A percentile compares a stretch with the other conserved stretches of the same genome.
phyloP scores from a whole-genome alignment of 768 basidiomycete genomes.

The Chalciporus piperatus region DNA sequence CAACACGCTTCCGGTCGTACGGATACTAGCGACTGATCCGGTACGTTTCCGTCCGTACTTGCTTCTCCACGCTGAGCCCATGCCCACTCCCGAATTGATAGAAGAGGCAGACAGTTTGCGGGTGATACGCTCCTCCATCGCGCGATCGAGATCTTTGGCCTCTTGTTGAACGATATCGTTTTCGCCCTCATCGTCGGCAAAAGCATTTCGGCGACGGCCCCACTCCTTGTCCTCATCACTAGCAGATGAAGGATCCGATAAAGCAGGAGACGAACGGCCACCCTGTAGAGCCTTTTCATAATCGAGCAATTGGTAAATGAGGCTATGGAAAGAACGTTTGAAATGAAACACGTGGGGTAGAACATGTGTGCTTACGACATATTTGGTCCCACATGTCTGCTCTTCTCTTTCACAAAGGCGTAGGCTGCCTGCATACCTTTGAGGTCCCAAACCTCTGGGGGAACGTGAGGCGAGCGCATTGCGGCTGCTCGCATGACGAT shows the following conservation, averaged over 20 bases:
- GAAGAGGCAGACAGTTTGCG: conserved; percentile 72
- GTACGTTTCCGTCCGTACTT: conserved; percentile 71
- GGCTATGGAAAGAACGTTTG: conserved; percentile 42
- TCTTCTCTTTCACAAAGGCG: conserved; percentile 85
- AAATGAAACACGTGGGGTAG: conserved; percentile 21
- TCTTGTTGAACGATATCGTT: conserved; percentile 64
- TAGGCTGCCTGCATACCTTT: conserved; percentile 91
- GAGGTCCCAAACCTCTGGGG: conserved; percentile 72
- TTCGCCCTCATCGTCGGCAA: conserved; percentile 45
- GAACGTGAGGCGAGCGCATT: conserved; percentile 58
- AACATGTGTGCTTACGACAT: conserved; percentile 73
- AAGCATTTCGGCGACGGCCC: conserved; percentile 62
- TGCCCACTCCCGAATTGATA: conserved; percentile 58
- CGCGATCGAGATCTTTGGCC: conserved; percentile 80
- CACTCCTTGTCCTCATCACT: conserved; percentile 79
- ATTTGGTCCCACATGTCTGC: conserved; percentile 85
- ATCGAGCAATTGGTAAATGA: conserved; percentile 91
- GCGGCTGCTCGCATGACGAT: conserved; percentile 93
- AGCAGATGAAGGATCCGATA: conserved; percentile 52
- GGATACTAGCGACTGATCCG: conserved; percentile 70
- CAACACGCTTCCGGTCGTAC: conserved; percentile 62
- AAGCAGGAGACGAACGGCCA: conserved; percentile 45
- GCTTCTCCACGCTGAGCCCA: conserved; percentile 63
- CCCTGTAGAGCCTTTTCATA: conserved; percentile 75
- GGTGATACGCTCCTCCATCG: conserved; percentile 82